These are phyloP conservation scores for Cydonia oblonga DNA, from an alignment of 331 rosid genomes.

Conservation along the genomic window DNA sequence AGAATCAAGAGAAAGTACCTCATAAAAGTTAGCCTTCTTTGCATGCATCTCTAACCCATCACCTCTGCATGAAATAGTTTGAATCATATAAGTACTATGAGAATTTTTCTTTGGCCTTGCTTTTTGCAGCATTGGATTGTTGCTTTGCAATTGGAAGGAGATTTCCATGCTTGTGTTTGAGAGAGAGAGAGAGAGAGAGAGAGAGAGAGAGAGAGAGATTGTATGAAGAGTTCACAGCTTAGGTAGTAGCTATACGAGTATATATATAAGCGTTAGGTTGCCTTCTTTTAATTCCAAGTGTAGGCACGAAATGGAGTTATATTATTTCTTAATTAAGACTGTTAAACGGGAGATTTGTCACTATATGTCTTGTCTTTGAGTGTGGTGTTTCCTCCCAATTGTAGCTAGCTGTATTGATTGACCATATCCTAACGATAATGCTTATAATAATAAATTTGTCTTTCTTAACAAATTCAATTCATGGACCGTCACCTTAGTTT, in stretches of 20 bases:
- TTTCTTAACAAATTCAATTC: neutral
- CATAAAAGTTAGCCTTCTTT: constrained; percentile 14
- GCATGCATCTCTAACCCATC: neutral
- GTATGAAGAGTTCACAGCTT: neutral
- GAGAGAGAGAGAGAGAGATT: neutral
- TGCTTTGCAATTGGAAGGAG: constrained; percentile 12
- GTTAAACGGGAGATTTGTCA: neutral
- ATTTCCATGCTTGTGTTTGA: constrained; percentile 6
- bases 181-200: neutral
- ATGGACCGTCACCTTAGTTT: neutral
- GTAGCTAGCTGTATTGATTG: neutral
- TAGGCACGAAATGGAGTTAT: neutral
- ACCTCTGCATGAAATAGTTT: constrained; percentile 2
- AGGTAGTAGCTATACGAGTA: no score
- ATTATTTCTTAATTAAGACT: neutral
- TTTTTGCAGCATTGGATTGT: neutral
- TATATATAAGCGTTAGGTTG: neutral
- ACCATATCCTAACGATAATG: neutral
- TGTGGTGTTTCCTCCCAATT: neutral
- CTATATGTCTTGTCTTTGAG: neutral
- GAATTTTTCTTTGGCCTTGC: neutral
- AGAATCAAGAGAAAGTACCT: constrained; percentile 20
- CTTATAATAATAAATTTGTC: neutral
- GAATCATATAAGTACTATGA: neutral
- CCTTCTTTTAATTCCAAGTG: neutral